phyloP scores from a whole-genome alignment of 805 yeast genomes.

The Cyberlindnera japonica region DNA sequence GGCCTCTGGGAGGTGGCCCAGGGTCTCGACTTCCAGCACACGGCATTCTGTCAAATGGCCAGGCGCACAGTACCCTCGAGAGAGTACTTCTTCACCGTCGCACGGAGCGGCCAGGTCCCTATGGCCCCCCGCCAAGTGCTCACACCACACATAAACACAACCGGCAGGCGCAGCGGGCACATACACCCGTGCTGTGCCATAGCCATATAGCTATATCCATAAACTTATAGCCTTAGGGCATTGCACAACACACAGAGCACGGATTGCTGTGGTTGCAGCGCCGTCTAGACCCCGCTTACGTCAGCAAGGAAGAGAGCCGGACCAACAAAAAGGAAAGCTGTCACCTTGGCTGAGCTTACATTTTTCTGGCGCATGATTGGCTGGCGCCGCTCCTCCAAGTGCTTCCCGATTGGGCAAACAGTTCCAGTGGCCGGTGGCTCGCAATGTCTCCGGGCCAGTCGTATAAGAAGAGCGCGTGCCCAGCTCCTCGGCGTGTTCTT shows the following conservation, averaged over 20 bases:
- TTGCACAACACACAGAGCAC: no score
- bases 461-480: no score
- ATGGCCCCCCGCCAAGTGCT: not conserved
- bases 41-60: not conserved
- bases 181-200: no score
- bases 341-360: conserved; percentile 7
- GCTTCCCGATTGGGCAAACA: conserved; percentile 4
- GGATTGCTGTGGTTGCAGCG: no score
- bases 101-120: not conserved
- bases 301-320: no score
- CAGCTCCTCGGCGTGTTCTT: no score
- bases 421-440: no score
- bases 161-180: not conserved
- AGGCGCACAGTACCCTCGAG: no score
- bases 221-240: no score
- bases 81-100: no score
- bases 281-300: not conserved
- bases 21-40: not conserved
- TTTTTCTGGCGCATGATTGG: conserved; percentile 13
- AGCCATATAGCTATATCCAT: no score
- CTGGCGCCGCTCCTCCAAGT: not conserved
- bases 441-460: no score
- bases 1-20: not conserved
- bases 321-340: conserved; percentile 4
- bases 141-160: not conserved